A percentile compares a stretch with the other conserved stretches of the same genome.
phyloP scores from a whole-genome alignment of 176 grass and related monocot genomes.

The Cymbopogon citratus region DNA sequence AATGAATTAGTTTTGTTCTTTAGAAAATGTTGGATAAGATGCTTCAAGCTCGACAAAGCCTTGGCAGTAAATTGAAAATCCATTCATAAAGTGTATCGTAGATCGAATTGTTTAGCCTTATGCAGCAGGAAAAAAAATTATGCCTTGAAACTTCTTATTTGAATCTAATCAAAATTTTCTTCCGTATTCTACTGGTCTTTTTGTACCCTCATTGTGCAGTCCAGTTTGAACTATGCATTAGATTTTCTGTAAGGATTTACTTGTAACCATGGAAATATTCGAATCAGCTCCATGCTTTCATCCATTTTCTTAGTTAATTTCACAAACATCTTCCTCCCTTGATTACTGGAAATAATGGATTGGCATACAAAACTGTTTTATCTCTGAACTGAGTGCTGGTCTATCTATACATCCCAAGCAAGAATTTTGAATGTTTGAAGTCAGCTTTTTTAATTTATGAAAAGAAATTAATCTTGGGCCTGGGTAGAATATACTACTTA shows the following conservation, averaged over 20 bases:
- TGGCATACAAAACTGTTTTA: not conserved
- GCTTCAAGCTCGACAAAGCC: conserved; percentile 11
- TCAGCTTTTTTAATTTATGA: not conserved
- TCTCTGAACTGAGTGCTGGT: not conserved
- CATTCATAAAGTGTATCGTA: not conserved
- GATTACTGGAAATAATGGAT: not conserved
- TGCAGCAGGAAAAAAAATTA: not conserved
- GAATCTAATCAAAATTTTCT: conserved; percentile 1
- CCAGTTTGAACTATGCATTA: not conserved
- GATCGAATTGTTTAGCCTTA: not conserved
- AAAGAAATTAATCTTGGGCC: not conserved
- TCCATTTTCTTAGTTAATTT: not conserved
- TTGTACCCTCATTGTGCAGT: not conserved
- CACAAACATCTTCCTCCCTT: not conserved
- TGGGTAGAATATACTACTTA: not conserved
- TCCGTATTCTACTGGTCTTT: not conserved
- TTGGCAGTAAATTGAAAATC: not conserved
- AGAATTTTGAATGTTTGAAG: not conserved
- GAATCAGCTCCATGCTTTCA: not conserved
- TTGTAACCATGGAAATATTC: not conserved
- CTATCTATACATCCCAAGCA: not conserved
- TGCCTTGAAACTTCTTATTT: not conserved
- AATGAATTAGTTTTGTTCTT: not conserved
- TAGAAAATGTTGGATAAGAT: conserved; percentile 5
- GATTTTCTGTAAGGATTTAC: conserved; percentile 12